Evolutionary conservation across 1,284 basidiomycete genomes (phyloP), one percentile per base, ranked within the genome.

Genomic region (Malassezia obtusa): DNA sequence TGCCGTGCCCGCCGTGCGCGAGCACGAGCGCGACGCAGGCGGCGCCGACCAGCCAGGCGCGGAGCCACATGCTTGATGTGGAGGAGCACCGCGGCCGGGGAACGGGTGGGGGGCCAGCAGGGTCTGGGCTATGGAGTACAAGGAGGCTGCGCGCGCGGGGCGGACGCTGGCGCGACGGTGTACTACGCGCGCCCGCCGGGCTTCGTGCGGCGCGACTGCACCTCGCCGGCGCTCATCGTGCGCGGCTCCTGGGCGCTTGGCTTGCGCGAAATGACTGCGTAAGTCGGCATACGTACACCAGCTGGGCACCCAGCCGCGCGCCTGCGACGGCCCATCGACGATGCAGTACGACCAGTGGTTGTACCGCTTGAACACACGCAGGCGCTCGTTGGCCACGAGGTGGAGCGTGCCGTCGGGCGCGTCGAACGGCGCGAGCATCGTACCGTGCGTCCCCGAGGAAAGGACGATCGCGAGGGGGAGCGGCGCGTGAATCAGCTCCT

Each of bases 301-400:
- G 21, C 59, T 63, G 0, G 73, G 73, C 9, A 73, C 56, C 73
- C 73, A 74, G 0, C 68, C 71, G 12, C 71, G 45, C 10, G 62
- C 52, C 38, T 68, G 61, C 7, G 45, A 50, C n/a, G 58, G 59
- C 1, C 62, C 52, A 44, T 74, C 72, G 45, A 65, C 65, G 11
- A 74, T 69, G 43, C 68, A 69, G 76, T 89, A 90, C 75, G 85
- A 89, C 89, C 90, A 94, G 77, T 92, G 88, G 63, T 94, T 94
- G 75, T 95, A 96, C 41, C 71, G 82, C 78, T 95, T 98, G 78
- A 95, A 95, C 41, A 98, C 91, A 57, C 89, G 79, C 57, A 98
- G 71, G 17, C 81, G 78, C 69, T 94, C 88, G 62, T 89, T 89
- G 72, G 90, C 91, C 50, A 79, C 79, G 36, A 96, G 76, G 61